A percentile compares a stretch with the other conserved stretches of the same genome.
Evolutionary conservation across 2,329 filamentous ascomycete species (phyloP).

Genomic region (Pezicula radicicola): DNA sequence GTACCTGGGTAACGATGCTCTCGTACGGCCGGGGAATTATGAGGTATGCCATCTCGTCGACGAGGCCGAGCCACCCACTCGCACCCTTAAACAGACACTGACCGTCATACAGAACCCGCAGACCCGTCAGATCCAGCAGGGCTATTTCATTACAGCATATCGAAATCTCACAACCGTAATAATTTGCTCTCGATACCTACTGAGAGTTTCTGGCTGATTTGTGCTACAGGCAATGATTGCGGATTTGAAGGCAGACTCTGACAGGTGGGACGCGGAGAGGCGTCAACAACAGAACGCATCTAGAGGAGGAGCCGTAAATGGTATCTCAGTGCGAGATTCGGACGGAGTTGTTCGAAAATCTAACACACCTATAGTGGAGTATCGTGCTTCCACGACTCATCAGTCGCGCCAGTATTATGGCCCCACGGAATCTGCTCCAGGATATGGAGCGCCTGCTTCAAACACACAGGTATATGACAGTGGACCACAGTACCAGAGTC

Average conservation of each 20-base stretch:
- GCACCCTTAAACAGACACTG: neutral
- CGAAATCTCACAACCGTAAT: constrained; percentile 72
- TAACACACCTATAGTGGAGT: constrained; percentile 32
- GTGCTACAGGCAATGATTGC: constrained; percentile 47
- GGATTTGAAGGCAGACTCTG: constrained; percentile 50
- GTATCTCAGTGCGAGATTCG: constrained; percentile 29
- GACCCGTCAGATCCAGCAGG: constrained; percentile 59
- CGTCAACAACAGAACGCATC: constrained; percentile 18
- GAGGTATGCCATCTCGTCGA: constrained; percentile 50
- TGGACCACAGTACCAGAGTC: constrained; percentile 13
- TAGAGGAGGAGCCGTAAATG: constrained; percentile 27
- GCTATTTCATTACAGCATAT: constrained; percentile 78
- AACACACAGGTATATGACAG: constrained; percentile 22
- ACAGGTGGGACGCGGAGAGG: constrained; percentile 41
- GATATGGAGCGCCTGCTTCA: constrained; percentile 17
- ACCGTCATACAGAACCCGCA: constrained; percentile 43
- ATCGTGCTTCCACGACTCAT: constrained; percentile 30
- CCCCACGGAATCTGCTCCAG: constrained; percentile 22
- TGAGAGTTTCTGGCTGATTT: constrained; percentile 12
- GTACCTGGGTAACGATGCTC: constrained; percentile 78
- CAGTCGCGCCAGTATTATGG: constrained; percentile 32
- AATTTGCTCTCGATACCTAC: constrained; percentile 16
- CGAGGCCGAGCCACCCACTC: neutral
- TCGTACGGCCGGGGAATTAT: constrained; percentile 72
- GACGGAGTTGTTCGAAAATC: constrained; percentile 28